A percentile compares a stretch with the other conserved stretches of the same genome.
Evolutionary conservation across 768 basidiomycete species (phyloP).

Genomic region (Leccinum arenicola): DNA sequence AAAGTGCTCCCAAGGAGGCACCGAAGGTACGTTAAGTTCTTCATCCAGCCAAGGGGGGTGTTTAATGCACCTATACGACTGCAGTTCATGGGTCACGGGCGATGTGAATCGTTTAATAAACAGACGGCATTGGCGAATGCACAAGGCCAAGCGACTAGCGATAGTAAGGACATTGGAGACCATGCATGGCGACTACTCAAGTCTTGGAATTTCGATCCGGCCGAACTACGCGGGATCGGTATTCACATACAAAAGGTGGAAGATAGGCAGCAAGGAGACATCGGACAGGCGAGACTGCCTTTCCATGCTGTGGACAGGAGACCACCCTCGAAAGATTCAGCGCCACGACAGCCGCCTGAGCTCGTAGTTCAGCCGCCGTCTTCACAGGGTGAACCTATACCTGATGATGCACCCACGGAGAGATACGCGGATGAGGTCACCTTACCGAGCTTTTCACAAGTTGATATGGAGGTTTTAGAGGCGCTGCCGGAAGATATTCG

Average conservation of each 20-base stretch:
- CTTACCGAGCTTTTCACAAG: conserved; percentile 72
- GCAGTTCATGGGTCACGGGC: conserved; percentile 90
- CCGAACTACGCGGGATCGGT: conserved; percentile 88
- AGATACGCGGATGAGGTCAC: conserved; percentile 29
- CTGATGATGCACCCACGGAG: conserved; percentile 4
- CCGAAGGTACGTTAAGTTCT: conserved; percentile 63
- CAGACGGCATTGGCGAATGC: conserved; percentile 57
- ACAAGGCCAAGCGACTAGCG: conserved; percentile 69
- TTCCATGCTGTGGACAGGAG: conserved; percentile 42
- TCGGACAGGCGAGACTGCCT: conserved; percentile 58
- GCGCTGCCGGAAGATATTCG: conserved; percentile 70
- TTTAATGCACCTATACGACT: neutral
- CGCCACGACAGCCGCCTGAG: conserved; percentile 14
- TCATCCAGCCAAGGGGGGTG: neutral
- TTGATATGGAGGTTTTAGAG: conserved; percentile 67
- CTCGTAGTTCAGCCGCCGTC: conserved; percentile 34
- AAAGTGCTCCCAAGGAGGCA: conserved; percentile 81
- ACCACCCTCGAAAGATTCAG: neutral
- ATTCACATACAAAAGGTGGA: conserved; percentile 92
- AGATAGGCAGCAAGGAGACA: conserved; percentile 34
- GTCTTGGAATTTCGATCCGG: conserved; percentile 74
- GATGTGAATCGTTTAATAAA: conserved; percentile 79
- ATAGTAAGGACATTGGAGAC: conserved; percentile 66
- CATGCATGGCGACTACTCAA: conserved; percentile 75
- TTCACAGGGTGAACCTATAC: conserved; percentile 26